Percentiles rank a stretch among this genome's conserved stretches.
Conservation (phyloP, 2,329 filamentous ascomycete species). For the Gaeumannomyces sp. region DNA sequence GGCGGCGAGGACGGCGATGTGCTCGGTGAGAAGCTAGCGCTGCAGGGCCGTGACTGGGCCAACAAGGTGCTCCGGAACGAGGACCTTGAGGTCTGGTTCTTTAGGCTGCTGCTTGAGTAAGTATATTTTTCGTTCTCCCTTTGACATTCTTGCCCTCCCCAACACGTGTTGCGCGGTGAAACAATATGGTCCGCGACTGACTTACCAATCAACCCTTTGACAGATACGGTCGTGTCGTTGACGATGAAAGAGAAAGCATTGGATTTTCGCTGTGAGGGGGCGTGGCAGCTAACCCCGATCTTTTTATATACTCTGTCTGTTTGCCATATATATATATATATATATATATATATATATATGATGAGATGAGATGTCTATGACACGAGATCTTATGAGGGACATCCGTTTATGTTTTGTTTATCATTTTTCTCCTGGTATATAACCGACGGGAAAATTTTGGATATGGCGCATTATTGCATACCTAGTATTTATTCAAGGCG, state of each 20-base stretch:
- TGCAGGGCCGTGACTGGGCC: conserved; percentile 64
- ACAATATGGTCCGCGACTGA: conserved; percentile 9
- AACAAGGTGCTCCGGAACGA: conserved; percentile 62
- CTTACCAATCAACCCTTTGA: conserved; percentile 9
- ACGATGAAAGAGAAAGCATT: conserved; percentile 54
- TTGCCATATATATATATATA: no score
- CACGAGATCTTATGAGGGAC: background rate
- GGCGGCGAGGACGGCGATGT: conserved; percentile 47
- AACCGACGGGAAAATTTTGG: no score
- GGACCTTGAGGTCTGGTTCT: conserved; percentile 65
- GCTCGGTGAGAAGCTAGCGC: conserved; percentile 59
- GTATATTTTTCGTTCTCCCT: conserved; percentile 20
- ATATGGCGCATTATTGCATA: background rate
- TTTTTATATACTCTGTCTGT: background rate
- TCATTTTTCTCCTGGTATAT: no score
- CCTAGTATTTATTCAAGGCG: no score
- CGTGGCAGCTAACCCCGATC: background rate
- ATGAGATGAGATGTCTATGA: background rate
- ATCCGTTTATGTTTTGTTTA: no score
- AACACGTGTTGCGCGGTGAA: background rate
- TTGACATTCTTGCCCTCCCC: background rate
- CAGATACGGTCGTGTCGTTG: conserved; percentile 59
- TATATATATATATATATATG: no score
- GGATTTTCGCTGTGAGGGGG: conserved; percentile 37
- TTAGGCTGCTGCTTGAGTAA: conserved; percentile 63